These are phyloP conservation scores for Carex myosuroides DNA, from an alignment of 176 grass and related monocot species.

Conservation along the genomic window DNA sequence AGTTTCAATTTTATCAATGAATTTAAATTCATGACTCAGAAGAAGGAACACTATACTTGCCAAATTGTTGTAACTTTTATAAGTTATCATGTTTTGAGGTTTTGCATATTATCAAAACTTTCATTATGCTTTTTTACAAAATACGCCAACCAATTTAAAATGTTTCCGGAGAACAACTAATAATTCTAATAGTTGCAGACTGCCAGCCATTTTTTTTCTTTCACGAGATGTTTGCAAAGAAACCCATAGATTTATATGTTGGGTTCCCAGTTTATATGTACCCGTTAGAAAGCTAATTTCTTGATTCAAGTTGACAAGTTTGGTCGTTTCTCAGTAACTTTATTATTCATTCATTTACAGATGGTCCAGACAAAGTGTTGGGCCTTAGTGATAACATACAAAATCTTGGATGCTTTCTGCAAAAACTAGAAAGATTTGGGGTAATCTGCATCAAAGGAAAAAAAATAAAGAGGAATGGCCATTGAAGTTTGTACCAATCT, in stretches of 20 bases:
- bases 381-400: background rate
- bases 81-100: background rate
- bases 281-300: background rate
- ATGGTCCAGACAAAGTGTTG: background rate
- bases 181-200: background rate
- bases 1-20: background rate
- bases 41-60: background rate
- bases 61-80: background rate
- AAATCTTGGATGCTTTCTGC: background rate
- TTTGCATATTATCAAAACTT: constrained; percentile 7
- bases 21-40: background rate
- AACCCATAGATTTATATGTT: background rate
- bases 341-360: background rate
- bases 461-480: background rate
- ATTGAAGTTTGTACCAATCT: background rate
- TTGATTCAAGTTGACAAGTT: background rate
- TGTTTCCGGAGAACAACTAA: background rate
- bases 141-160: background rate
- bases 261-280: background rate
- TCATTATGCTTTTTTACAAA: background rate
- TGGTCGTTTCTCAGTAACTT: background rate
- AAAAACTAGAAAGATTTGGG: background rate
- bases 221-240: background rate
- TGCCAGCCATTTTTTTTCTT: background rate
- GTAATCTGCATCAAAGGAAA: background rate